Evolutionary conservation across 148 eudicot genomes (phyloP).

Genomic region (Rhododendron molle): DNA sequence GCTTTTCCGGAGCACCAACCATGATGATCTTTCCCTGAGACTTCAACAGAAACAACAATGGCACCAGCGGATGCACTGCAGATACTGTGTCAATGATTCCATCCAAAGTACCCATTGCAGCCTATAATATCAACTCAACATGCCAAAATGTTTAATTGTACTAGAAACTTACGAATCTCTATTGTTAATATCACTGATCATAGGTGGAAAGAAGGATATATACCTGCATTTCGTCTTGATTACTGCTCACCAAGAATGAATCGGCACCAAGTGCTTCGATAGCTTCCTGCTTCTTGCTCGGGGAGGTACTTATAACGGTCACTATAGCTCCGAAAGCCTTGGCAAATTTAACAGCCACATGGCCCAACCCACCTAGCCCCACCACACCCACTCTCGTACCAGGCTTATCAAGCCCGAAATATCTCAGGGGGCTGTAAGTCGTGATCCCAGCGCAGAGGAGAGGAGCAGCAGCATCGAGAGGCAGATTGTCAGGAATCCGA

Average conservation of each 20-base stretch:
- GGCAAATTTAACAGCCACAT: conserved; percentile 30
- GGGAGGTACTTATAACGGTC: conserved; percentile 29
- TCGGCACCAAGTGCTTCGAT: conserved; percentile 21
- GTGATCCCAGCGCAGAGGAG: conserved; percentile 31
- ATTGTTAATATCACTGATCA: background rate
- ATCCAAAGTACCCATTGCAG: conserved; percentile 19
- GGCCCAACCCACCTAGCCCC: conserved; percentile 19
- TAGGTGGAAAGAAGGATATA: background rate
- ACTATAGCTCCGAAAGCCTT: conserved; percentile 28
- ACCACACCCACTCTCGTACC: conserved; percentile 24
- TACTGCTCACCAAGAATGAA: conserved; percentile 18
- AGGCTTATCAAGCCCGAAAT: conserved; percentile 30
- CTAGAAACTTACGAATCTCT: background rate
- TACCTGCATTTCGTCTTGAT: conserved; percentile 24
- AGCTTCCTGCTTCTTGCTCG: conserved; percentile 23
- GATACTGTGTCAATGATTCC: conserved; percentile 24
- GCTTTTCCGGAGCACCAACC: conserved; percentile 6
- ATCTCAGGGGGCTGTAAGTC: conserved; percentile 27
- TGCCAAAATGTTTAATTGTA: background rate
- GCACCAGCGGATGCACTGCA: conserved; percentile 10
- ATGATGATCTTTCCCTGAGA: conserved; percentile 11
- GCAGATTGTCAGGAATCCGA: conserved; percentile 20
- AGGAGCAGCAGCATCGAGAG: conserved; percentile 26
- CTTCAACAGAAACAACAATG: conserved; percentile 16
- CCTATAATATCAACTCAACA: conserved; percentile 7